These are phyloP conservation scores for Ascochyta viciae-villosae DNA, from an alignment of 2,329 filamentous ascomycete genomes.

Conservation along the genomic window DNA sequence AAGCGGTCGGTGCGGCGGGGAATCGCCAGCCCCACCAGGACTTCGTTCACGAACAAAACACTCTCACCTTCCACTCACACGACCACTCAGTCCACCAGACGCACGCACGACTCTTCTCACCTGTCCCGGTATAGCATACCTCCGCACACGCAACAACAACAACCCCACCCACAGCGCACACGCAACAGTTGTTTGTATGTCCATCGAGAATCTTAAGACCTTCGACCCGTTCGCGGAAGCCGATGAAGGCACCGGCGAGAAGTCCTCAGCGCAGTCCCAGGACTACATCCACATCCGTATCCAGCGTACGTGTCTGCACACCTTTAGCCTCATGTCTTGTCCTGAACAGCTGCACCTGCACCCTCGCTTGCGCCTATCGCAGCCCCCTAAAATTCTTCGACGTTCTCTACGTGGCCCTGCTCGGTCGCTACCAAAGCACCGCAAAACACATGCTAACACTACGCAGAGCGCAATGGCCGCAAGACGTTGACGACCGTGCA, in stretches of 20 bases:
- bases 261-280: slow-evolving; percentile 81
- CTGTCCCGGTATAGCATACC: slow-evolving; percentile 12
- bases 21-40: slow-evolving; percentile 22
- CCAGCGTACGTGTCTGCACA: slow-evolving; percentile 74
- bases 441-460: slow-evolving; percentile 50
- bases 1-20: slow-evolving; percentile 1
- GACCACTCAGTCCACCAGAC: slow-evolving; percentile 18
- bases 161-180: slow-evolving; percentile 34
- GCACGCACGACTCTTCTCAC: slow-evolving; percentile 4
- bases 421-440: not conserved
- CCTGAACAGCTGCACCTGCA: not conserved
- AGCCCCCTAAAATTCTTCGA: slow-evolving; percentile 18
- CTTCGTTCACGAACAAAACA: slow-evolving; percentile 18
- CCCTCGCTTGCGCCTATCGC: not conserved
- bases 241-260: slow-evolving; percentile 98
- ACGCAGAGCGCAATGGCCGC: slow-evolving; percentile 97
- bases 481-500: slow-evolving; percentile 99
- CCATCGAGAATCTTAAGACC: slow-evolving; percentile 55
- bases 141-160: slow-evolving; percentile 18
- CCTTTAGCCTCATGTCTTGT: not conserved
- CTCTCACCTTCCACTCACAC: slow-evolving; percentile 21
- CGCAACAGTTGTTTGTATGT: slow-evolving; percentile 40
- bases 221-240: slow-evolving; percentile 99
- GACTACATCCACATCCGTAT: slow-evolving; percentile 99
- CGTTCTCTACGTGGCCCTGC: not conserved